These are phyloP conservation scores for Coemansia sp. DNA, from an alignment of 192 early-diverging fungal genomes.

Conservation along the genomic window DNA sequence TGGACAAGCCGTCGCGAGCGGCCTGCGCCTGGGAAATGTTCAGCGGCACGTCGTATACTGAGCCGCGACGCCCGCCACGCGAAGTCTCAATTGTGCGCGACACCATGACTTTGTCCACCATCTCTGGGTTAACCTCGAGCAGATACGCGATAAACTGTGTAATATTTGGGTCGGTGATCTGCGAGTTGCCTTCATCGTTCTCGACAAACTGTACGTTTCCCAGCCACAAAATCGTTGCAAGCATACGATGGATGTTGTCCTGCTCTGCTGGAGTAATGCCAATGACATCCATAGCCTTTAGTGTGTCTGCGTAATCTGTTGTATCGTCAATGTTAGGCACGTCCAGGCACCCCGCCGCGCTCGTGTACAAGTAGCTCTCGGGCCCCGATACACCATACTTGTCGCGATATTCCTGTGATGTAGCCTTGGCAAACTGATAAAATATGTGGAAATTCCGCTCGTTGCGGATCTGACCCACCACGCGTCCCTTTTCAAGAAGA, in stretches of 20 bases:
- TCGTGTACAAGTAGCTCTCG: conserved; percentile 76
- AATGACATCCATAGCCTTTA: conserved; percentile 92
- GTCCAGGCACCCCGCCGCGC: conserved; percentile 67
- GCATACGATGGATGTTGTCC: conserved; percentile 83
- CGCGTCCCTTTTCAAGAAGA: conserved; percentile 93
- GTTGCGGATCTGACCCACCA: conserved; percentile 88
- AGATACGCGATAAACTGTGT: conserved; percentile 72
- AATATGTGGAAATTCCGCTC: conserved; percentile 99
- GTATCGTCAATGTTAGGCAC: conserved; percentile 94
- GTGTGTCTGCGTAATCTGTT: conserved; percentile 82
- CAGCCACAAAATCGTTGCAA: conserved; percentile 93
- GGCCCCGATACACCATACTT: conserved; percentile 68
- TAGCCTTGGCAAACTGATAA: conserved; percentile 85
- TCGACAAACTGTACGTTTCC: conserved; percentile 92
- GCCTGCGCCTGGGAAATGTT: conserved; percentile 87
- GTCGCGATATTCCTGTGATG: conserved; percentile 69
- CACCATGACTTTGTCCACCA: conserved; percentile 65
- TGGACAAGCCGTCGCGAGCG: conserved; percentile 90
- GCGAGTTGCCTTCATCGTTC: conserved; percentile 71
- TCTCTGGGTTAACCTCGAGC: conserved; percentile 62
- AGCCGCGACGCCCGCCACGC: conserved; percentile 72
- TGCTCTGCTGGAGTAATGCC: conserved; percentile 79
- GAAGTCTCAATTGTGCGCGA: conserved; percentile 72
- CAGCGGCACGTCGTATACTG: conserved; percentile 82
- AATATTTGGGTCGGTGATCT: conserved; percentile 61